Conservation (phyloP, 75 land plant species). For the Picea glauca region DNA sequence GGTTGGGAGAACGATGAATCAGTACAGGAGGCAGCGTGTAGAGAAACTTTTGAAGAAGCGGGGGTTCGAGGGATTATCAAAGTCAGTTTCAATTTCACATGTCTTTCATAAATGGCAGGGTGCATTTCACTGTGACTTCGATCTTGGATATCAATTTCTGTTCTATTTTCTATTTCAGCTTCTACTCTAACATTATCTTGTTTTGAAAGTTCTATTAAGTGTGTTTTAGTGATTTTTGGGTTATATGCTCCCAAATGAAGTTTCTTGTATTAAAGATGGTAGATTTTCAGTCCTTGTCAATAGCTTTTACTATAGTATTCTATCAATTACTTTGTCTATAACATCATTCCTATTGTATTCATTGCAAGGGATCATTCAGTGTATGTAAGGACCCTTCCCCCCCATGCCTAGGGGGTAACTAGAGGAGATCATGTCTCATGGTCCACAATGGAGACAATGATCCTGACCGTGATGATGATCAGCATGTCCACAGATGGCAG, state of each 20-base stretch:
- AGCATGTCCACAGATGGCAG: too few relatives aligned
- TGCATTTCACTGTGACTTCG: neutral
- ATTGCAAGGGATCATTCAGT: too few relatives aligned
- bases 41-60: conserved; percentile 88
- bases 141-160: neutral
- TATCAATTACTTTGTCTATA: neutral
- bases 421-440: too few relatives aligned
- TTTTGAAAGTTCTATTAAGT: too few relatives aligned
- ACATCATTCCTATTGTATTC: neutral
- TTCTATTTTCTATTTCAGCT: neutral
- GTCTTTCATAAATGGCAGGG: neutral
- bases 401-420: too few relatives aligned
- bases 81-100: conserved; percentile 16
- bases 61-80: conserved; percentile 61
- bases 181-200: neutral
- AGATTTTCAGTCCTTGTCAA: too few relatives aligned
- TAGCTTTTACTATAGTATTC: too few relatives aligned
- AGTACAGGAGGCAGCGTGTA: conserved; percentile 64
- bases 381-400: neutral
- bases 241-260: too few relatives aligned
- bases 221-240: too few relatives aligned
- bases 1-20: conserved; percentile 92
- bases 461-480: too few relatives aligned
- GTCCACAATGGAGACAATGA: too few relatives aligned
- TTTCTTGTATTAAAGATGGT: too few relatives aligned